These are phyloP conservation scores for Penicillium paneum DNA, from an alignment of 2,329 filamentous ascomycete genomes.

Conservation along the genomic window DNA sequence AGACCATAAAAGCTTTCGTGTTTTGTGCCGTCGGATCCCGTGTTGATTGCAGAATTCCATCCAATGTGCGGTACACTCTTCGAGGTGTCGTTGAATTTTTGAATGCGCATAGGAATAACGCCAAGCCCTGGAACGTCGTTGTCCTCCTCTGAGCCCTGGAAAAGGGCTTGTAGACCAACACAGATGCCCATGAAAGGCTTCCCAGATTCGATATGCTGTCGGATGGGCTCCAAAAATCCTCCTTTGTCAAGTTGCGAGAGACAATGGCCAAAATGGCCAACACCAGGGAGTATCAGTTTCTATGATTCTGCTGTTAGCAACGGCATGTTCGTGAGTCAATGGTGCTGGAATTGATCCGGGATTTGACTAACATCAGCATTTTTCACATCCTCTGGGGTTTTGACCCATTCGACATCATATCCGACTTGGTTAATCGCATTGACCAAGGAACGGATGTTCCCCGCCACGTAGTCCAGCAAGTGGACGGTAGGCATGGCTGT, in stretches of 20 bases:
- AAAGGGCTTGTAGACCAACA: constrained; percentile 87
- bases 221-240: constrained; percentile 79
- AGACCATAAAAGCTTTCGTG: constrained; percentile 71
- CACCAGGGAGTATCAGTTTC: constrained; percentile 92
- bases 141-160: constrained; percentile 80
- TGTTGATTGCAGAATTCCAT: constrained; percentile 81
- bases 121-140: constrained; percentile 69
- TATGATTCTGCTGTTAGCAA: constrained; percentile 39
- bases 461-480: constrained; percentile 80
- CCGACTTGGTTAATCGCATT: constrained; percentile 97
- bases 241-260: constrained; percentile 76
- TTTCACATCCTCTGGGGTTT: constrained; percentile 75
- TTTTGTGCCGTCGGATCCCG: constrained; percentile 39
- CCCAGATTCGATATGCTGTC: constrained; percentile 77
- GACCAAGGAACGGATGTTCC: constrained; percentile 91
- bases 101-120: constrained; percentile 66
- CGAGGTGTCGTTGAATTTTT: constrained; percentile 69
- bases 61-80: constrained; percentile 99
- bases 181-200: constrained; percentile 99
- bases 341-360: neutral
- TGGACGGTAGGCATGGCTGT: constrained; percentile 48
- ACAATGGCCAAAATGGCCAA: constrained; percentile 97
- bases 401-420: constrained; percentile 90
- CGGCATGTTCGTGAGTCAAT: neutral
- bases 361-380: constrained; percentile 69